Percentiles rank a stretch among this genome's conserved stretches.
phyloP scores from a whole-genome alignment of 1,284 basidiomycete genomes.

The Sporisorium iseilematis-ciliati region DNA sequence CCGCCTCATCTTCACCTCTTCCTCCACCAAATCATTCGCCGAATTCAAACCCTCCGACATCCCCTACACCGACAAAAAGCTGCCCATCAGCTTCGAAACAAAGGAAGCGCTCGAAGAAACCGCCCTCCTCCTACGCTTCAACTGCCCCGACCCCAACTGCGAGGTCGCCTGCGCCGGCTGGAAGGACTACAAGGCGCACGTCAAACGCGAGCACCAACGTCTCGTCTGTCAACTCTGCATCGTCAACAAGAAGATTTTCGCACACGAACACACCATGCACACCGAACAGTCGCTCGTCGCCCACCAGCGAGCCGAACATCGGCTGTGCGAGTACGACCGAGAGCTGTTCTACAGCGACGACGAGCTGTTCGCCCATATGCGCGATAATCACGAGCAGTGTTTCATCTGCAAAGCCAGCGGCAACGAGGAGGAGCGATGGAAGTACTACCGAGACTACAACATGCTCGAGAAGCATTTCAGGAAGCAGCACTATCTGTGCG shows the following conservation, averaged over 20 bases:
- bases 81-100: slow-evolving; percentile 88
- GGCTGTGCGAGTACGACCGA: slow-evolving; percentile 89
- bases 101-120: slow-evolving; percentile 95
- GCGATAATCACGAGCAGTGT: slow-evolving; percentile 94
- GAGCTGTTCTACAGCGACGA: slow-evolving; percentile 91
- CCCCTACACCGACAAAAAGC: slow-evolving; percentile 67
- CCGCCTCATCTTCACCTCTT: slow-evolving; percentile 83
- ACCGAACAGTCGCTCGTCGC: slow-evolving; percentile 77
- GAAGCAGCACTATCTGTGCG: slow-evolving; percentile 81
- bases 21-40: slow-evolving; percentile 71
- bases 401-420: slow-evolving; percentile 78
- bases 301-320: slow-evolving; percentile 83
- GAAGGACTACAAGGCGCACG: slow-evolving; percentile 87
- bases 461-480: slow-evolving; percentile 70
- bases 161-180: slow-evolving; percentile 87
- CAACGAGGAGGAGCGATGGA: slow-evolving; percentile 61
- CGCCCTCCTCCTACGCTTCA: slow-evolving; percentile 83
- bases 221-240: slow-evolving; percentile 86
- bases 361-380: slow-evolving; percentile 93
- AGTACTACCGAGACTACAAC: slow-evolving; percentile 62
- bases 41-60: slow-evolving; percentile 58
- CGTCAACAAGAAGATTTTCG: slow-evolving; percentile 90
- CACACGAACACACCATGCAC: slow-evolving; percentile 93
- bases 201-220: slow-evolving; percentile 80
- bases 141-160: slow-evolving; percentile 74